Conservation (phyloP, 768 basidiomycete genomes). For the Suillus bovinus region DNA sequence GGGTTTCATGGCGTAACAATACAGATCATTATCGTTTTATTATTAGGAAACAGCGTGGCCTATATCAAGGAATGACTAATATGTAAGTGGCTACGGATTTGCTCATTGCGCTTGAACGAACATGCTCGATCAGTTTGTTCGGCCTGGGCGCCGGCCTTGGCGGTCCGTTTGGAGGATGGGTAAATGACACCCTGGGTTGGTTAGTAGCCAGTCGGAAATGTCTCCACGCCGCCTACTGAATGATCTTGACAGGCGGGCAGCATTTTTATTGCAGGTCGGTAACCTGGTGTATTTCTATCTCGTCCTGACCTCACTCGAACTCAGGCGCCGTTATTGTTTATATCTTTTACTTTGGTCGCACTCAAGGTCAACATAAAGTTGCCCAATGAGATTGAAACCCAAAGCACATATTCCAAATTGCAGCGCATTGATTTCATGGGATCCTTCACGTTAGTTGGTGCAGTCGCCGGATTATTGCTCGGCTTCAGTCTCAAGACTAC, state of each 20-base stretch:
- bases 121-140: slow-evolving; percentile 55
- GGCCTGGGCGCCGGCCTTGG: slow-evolving; percentile 83
- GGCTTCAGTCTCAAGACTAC: slow-evolving; percentile 78
- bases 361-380: slow-evolving; percentile 79
- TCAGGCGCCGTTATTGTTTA: slow-evolving; percentile 74
- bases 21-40: slow-evolving; percentile 7
- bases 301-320: slow-evolving; percentile 12
- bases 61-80: slow-evolving; percentile 92
- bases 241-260: slow-evolving; percentile 61
- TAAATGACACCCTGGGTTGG: slow-evolving; percentile 87
- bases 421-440: slow-evolving; percentile 85
- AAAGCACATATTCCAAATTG: slow-evolving; percentile 61
- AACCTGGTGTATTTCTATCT: slow-evolving; percentile 7
- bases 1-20: neutral
- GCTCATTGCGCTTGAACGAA: slow-evolving; percentile 14
- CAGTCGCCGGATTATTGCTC: slow-evolving; percentile 69
- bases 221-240: slow-evolving; percentile 4
- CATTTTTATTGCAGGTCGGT: slow-evolving; percentile 83
- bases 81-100: slow-evolving; percentile 50
- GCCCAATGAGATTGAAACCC: slow-evolving; percentile 63
- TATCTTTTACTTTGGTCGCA: slow-evolving; percentile 70
- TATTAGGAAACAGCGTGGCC: slow-evolving; percentile 74
- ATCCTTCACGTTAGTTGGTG: slow-evolving; percentile 73
- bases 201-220: slow-evolving; percentile 35
- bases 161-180: slow-evolving; percentile 81